phyloP scores from a whole-genome alignment of 2,329 filamentous ascomycete species.

The Pseudophaeomoniella oleicola region DNA sequence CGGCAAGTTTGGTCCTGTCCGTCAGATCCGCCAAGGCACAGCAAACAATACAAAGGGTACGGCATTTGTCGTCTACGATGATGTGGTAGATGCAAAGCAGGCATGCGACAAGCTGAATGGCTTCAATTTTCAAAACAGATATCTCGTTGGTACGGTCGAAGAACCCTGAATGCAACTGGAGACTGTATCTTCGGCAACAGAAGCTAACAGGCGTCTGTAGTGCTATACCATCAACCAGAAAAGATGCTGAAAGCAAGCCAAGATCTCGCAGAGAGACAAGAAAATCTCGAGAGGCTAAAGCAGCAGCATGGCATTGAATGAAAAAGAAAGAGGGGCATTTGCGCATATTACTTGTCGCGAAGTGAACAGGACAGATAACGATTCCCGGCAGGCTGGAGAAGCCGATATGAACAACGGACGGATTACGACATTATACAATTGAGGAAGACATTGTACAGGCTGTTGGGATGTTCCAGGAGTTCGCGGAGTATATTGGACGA shows the following conservation, averaged over 20 bases:
- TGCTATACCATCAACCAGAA: conserved; percentile 63
- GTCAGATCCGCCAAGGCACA: conserved; percentile 97
- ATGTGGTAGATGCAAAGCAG: conserved; percentile 96
- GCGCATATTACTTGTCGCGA: too few species aligned
- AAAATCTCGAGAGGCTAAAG: conserved; percentile 97
- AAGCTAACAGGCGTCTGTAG: conserved; percentile 20
- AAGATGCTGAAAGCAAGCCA: conserved; percentile 80
- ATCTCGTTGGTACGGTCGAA: conserved; percentile 71
- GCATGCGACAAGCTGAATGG: conserved; percentile 99
- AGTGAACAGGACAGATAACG: too few species aligned
- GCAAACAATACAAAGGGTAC: conserved; percentile 96
- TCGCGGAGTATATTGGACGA: too few species aligned
- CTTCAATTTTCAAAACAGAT: conserved; percentile 99
- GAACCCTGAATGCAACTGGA: conserved; percentile 1
- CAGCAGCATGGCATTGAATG: conserved; percentile 97
- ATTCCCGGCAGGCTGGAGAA: too few species aligned
- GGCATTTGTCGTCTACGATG: conserved; percentile 97
- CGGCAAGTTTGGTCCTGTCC: conserved; percentile 89
- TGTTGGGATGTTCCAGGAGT: too few species aligned
- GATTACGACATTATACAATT: too few species aligned
- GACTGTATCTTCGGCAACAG: not conserved
- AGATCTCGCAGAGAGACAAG: conserved; percentile 83
- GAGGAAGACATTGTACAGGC: too few species aligned
- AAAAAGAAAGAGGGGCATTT: conserved; percentile 22
- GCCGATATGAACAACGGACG: too few species aligned